Conservation (phyloP, 2,329 filamentous ascomycete genomes). For the Biscogniauxia mediterranea region DNA sequence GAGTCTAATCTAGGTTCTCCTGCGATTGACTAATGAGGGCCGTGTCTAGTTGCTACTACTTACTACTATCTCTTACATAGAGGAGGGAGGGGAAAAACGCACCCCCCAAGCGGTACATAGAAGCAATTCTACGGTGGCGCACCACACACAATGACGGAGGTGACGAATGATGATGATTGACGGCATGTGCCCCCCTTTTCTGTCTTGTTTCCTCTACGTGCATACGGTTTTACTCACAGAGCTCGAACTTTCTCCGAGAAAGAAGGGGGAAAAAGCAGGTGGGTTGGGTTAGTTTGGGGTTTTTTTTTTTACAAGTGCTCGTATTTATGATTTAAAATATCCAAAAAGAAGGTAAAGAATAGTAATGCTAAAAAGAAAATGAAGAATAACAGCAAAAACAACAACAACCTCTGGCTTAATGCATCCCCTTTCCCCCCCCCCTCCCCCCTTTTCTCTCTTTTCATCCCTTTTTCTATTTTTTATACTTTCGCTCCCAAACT, state of each 20-base stretch:
- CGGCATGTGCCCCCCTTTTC: too few relatives aligned
- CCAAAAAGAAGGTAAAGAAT: conserved; percentile 2
- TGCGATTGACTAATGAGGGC: neutral
- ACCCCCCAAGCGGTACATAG: neutral
- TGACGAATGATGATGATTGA: too few relatives aligned
- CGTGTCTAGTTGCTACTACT: neutral
- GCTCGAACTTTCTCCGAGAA: too few relatives aligned
- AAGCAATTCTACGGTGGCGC: neutral
- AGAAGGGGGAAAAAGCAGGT: neutral
- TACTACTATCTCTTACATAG: neutral
- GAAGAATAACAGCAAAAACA: neutral
- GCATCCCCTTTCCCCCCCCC: neutral
- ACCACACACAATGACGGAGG: too few relatives aligned
- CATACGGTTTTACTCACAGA: neutral
- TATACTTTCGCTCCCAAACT: neutral
- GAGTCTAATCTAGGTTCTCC: neutral
- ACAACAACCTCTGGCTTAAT: neutral
- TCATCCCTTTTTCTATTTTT: neutral
- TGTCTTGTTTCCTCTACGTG: too few relatives aligned
- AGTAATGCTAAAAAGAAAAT: neutral
- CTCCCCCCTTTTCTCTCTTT: neutral
- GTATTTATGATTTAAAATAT: neutral
- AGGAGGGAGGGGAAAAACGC: neutral
- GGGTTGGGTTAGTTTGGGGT: too few relatives aligned
- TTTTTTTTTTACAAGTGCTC: neutral